Percentiles rank a stretch among this genome's conserved stretches.
Conservation (phyloP, 805 yeast species). For the Candida sithepensis region DNA sequence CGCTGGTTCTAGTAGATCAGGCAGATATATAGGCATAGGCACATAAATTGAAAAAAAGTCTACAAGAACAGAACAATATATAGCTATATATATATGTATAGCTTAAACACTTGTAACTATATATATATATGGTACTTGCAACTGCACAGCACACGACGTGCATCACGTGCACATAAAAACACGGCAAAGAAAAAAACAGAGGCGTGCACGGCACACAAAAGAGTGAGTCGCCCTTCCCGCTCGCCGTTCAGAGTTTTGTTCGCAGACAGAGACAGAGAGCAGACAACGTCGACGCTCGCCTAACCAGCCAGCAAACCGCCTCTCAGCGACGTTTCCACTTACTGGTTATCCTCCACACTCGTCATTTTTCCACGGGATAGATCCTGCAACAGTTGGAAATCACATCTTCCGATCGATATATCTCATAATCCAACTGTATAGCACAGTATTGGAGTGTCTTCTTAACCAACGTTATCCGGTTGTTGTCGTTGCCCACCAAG, state of each 20-base stretch:
- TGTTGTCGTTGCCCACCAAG: neutral
- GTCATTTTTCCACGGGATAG: neutral
- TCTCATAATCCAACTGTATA: neutral
- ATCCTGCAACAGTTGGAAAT: neutral
- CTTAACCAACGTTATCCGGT: neutral
- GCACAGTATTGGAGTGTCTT: neutral
- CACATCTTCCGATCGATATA: neutral
- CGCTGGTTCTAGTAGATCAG: constrained; percentile 24
- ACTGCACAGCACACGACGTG: too few relatives aligned
- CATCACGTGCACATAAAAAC: neutral
- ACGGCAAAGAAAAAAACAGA: too few relatives aligned
- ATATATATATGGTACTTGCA: too few relatives aligned
- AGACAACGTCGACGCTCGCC: neutral
- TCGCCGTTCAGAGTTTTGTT: neutral
- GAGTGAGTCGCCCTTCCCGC: too few relatives aligned
- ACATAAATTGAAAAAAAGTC: neutral
- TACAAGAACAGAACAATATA: neutral
- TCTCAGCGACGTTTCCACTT: neutral
- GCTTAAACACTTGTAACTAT: too few relatives aligned
- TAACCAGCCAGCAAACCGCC: neutral
- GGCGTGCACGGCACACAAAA: neutral
- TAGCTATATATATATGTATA: too few relatives aligned
- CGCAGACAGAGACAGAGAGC: neutral
- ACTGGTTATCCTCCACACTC: neutral
- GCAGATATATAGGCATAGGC: neutral